Percentiles rank a stretch among this genome's conserved stretches.
These are phyloP conservation scores for Trichomonascaceae sp. DNA, from an alignment of 1,139 yeast species.

Conservation along the genomic window DNA sequence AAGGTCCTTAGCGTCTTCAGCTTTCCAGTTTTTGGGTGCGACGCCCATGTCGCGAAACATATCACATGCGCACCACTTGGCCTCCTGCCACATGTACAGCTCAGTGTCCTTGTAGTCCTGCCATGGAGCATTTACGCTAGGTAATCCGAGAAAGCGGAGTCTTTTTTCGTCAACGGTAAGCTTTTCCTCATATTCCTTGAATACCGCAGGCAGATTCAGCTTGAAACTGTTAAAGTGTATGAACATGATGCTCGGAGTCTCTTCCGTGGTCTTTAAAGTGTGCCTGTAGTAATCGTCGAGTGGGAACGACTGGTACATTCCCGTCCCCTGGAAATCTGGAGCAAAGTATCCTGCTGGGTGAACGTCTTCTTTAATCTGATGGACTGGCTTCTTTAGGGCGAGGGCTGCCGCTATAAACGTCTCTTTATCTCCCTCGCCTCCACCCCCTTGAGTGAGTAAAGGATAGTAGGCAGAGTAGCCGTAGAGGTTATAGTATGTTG, in stretches of 20 bases:
- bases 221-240: conserved; percentile 59
- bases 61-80: conserved; percentile 46
- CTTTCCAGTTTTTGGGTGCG: conserved; percentile 33
- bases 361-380: conserved; percentile 52
- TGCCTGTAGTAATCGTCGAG: conserved; percentile 35
- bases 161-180: conserved; percentile 34
- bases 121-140: conserved; percentile 37
- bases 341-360: conserved; percentile 39
- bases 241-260: conserved; percentile 36
- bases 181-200: conserved; percentile 13
- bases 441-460: conserved; percentile 70
- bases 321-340: conserved; percentile 41
- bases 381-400: conserved; percentile 44
- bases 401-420: conserved; percentile 73
- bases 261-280: conserved; percentile 11
- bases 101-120: conserved; percentile 38
- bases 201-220: conserved; percentile 35
- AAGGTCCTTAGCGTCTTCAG: conserved; percentile 30
- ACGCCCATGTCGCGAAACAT: conserved; percentile 23
- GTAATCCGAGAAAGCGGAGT: conserved; percentile 40
- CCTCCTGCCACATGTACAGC: conserved; percentile 44
- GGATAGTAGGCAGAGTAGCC: conserved; percentile 77
- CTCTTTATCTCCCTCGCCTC: conserved; percentile 88
- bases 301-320: conserved; percentile 70
- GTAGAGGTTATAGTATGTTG: conserved; percentile 64